These are phyloP conservation scores for Hermanozyma aechmeae DNA, from an alignment of 805 yeast species.

Conservation along the genomic window DNA sequence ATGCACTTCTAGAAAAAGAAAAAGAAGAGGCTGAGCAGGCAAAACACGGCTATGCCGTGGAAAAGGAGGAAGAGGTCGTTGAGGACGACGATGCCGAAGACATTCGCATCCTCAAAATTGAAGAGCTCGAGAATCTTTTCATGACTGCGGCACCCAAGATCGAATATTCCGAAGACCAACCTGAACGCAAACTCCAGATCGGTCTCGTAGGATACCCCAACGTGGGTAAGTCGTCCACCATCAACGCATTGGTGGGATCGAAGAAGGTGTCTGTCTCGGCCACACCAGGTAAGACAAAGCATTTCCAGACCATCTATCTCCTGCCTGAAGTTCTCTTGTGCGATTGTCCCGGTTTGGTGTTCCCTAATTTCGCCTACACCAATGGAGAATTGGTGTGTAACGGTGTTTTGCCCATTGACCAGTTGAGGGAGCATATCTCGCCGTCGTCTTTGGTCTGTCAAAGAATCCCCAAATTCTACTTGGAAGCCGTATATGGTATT, in stretches of 20 bases:
- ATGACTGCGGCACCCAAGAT: conserved; percentile 66
- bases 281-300: conserved; percentile 98
- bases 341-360: conserved; percentile 98
- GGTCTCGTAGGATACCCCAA: conserved; percentile 98
- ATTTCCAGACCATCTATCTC: conserved; percentile 89
- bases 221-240: conserved; percentile 92
- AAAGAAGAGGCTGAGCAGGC: conserved; percentile 30
- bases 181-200: conserved; percentile 61
- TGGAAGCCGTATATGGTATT: conserved; percentile 92
- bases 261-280: conserved; percentile 97
- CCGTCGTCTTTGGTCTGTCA: conserved; percentile 81
- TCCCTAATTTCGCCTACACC: conserved; percentile 94
- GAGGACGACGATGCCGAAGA: conserved; percentile 10
- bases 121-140: conserved; percentile 77
- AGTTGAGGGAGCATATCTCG: conserved; percentile 83
- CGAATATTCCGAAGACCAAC: conserved; percentile 47
- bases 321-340: conserved; percentile 79
- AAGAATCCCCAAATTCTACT: conserved; percentile 77
- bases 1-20: conserved; percentile 61
- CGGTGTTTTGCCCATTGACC: conserved; percentile 98
- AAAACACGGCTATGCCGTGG: conserved; percentile 10
- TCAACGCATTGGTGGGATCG: conserved; percentile 91
- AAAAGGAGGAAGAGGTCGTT: conserved; percentile 12
- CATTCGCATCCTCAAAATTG: conserved; percentile 67
- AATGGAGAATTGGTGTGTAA: conserved; percentile 95